Percentiles rank a stretch among this genome's conserved stretches.
phyloP scores from a whole-genome alignment of 106 monocot genomes.

The Phalaenopsis equestris region DNA sequence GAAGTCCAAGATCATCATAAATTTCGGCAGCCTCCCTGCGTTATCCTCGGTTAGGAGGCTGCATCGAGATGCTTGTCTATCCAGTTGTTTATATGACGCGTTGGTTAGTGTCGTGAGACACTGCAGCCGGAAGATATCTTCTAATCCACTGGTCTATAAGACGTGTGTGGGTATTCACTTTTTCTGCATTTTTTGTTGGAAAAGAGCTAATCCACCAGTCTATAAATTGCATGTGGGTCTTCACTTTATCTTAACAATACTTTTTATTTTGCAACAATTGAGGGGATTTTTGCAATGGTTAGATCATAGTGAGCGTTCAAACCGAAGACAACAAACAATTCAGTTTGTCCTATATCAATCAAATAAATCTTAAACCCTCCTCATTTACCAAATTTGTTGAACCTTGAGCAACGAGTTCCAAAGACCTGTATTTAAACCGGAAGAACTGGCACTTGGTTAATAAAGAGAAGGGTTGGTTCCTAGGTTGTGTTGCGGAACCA shows the following conservation, averaged over 20 bases:
- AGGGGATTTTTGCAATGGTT: constrained; percentile 33
- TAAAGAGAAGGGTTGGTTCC: constrained; percentile 38
- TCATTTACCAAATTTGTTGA: constrained; percentile 22
- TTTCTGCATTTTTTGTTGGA: too few relatives aligned
- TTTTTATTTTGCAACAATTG: constrained; percentile 39
- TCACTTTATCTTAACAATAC: constrained; percentile 35
- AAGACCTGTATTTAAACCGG: constrained; percentile 42
- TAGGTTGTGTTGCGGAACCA: constrained; percentile 49
- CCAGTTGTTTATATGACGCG: too few relatives aligned
- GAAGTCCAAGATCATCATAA: too few relatives aligned
- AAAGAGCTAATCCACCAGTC: too few relatives aligned
- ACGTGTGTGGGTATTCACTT: too few relatives aligned
- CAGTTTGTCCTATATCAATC: constrained; percentile 85
- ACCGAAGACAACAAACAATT: constrained; percentile 22
- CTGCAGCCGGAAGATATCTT: too few relatives aligned
- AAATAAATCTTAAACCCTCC: constrained; percentile 50
- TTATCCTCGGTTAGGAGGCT: too few relatives aligned
- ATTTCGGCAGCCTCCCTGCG: too few relatives aligned
- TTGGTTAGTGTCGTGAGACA: too few relatives aligned
- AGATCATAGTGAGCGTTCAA: constrained; percentile 21
- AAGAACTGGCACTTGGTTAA: constrained; percentile 57
- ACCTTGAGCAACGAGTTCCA: constrained; percentile 45
- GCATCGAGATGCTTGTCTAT: too few relatives aligned
- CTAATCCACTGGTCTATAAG: too few relatives aligned
- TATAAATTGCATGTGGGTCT: too few relatives aligned